Evolutionary conservation across 208 protist species (phyloP), one percentile per base, ranked within the genome.

Genomic region (Leishmania lainsoni): DNA sequence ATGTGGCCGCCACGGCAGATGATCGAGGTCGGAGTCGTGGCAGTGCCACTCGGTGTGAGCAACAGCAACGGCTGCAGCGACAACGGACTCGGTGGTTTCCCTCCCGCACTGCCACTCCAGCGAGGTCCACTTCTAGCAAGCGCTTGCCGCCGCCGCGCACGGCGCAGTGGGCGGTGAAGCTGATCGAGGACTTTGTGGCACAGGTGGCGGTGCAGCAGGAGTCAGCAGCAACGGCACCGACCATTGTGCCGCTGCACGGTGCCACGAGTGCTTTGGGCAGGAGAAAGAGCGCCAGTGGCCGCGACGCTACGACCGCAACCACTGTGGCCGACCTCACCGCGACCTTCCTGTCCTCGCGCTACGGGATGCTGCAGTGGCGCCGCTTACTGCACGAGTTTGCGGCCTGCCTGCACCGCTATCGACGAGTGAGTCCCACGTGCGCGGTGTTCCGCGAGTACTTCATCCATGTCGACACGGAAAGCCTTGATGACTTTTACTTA

Each of bases 391-490:
- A 84, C 35, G 89, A 90, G 12, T 79, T 92, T 45, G 83, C 86
- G 0, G 77, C 80, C 49, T 80, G 86, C 17, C 79, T 92, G 20
- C 89, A 90, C 61, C 80, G 66, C 56, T 92, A 88, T 66, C 81
- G 68, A 42, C 39, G 17, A 20, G n/a, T 92, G 49, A 85, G 89
- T 51, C 86, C 89, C 3, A 45, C 87, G 4, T 87, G 86, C 54
- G 84, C 79, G 48, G 75, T 92, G 20, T 92, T 92, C 70, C 81
- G 82, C 4, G 83, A 83, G 74, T 81, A 89, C 84, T 88, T 92
- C 71, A 84, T 88, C 56, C 81, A 88, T 76, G 79, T 81, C 51
- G 77, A 81, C n/a, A 45, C 78, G 2, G 81, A 82, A 26, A 81
- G 45, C 3, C 75, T 92, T 32, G 63, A 79, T 35, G 79, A 87